These are phyloP conservation scores for Micractinium sp. DNA, from an alignment of 139 green algal species.

Conservation along the genomic window DNA sequence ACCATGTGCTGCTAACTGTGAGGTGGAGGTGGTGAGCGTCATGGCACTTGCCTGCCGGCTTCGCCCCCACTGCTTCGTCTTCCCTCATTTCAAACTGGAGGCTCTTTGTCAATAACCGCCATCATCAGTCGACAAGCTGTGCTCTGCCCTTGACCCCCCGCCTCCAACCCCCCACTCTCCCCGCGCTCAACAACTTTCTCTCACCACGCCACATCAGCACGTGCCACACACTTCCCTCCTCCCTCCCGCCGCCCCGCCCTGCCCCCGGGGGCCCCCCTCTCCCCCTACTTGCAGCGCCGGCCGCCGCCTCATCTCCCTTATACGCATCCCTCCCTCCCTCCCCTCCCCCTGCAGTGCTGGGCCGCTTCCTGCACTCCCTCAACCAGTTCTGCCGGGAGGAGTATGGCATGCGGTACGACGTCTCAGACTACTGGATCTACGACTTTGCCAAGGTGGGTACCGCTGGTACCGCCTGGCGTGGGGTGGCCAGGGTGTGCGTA, in stretches of 20 bases:
- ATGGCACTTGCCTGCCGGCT: too few species aligned
- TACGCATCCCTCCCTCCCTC: neutral
- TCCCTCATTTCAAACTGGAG: too few species aligned
- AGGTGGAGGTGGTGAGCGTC: too few species aligned
- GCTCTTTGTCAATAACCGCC: too few species aligned
- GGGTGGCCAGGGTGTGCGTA: too few species aligned
- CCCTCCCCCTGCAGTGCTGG: slow-evolving; percentile 73
- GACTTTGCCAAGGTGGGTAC: slow-evolving; percentile 87
- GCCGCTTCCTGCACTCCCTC: slow-evolving; percentile 82
- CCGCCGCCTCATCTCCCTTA: neutral
- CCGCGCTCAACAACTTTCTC: too few species aligned
- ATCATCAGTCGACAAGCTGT: too few species aligned
- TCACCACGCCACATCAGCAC: neutral
- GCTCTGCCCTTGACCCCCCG: too few species aligned
- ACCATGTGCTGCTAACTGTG: neutral
- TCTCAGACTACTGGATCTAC: slow-evolving; percentile 89
- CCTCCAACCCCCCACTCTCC: neutral
- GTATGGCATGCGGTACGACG: slow-evolving; percentile 76
- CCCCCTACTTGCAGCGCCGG: neutral
- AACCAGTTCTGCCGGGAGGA: slow-evolving; percentile 84
- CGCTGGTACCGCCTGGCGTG: too few species aligned
- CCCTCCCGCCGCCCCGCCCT: neutral
- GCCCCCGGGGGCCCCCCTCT: too few species aligned
- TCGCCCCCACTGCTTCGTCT: too few species aligned
- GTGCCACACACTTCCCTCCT: neutral